Evolutionary conservation across 768 basidiomycete genomes (phyloP).

Genomic region (Pisolithus sp.): DNA sequence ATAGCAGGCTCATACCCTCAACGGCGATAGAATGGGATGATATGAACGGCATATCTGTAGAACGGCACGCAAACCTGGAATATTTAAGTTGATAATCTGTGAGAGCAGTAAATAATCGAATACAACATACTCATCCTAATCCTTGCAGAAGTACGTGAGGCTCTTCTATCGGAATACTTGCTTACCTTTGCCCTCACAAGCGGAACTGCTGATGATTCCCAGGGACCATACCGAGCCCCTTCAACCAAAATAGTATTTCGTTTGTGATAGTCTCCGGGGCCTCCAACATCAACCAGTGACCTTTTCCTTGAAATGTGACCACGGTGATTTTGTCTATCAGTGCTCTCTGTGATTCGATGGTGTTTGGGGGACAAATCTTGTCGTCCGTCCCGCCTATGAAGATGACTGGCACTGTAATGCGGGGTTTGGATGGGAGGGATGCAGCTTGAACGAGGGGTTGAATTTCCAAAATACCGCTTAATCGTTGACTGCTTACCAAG

Average conservation of each 20-base stretch:
- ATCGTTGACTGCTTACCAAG: constrained; percentile 18
- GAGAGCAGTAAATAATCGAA: too few relatives aligned
- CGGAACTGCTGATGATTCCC: background rate
- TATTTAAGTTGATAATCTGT: too few relatives aligned
- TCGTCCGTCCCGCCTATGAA: constrained; percentile 58
- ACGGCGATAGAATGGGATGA: too few relatives aligned
- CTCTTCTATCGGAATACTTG: background rate
- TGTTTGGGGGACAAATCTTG: constrained; percentile 34
- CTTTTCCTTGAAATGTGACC: constrained; percentile 45
- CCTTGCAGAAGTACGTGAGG: too few relatives aligned
- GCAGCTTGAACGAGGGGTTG: constrained; percentile 28
- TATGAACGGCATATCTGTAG: too few relatives aligned
- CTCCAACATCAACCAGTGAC: constrained; percentile 70
- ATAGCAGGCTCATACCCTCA: too few relatives aligned
- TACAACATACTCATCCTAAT: too few relatives aligned
- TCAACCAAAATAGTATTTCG: constrained; percentile 43
- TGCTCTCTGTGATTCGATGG: constrained; percentile 40
- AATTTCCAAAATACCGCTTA: background rate
- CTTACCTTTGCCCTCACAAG: background rate
- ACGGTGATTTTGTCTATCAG: constrained; percentile 47
- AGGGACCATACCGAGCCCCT: constrained; percentile 5
- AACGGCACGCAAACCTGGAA: too few relatives aligned
- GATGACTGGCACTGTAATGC: constrained; percentile 48
- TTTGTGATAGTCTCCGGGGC: constrained; percentile 49
- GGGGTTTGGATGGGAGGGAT: constrained; percentile 37